Percentiles rank a stretch among this genome's conserved stretches.
Evolutionary conservation across 1,139 yeast species (phyloP).

Genomic region (Saccharomyces hybrid): DNA sequence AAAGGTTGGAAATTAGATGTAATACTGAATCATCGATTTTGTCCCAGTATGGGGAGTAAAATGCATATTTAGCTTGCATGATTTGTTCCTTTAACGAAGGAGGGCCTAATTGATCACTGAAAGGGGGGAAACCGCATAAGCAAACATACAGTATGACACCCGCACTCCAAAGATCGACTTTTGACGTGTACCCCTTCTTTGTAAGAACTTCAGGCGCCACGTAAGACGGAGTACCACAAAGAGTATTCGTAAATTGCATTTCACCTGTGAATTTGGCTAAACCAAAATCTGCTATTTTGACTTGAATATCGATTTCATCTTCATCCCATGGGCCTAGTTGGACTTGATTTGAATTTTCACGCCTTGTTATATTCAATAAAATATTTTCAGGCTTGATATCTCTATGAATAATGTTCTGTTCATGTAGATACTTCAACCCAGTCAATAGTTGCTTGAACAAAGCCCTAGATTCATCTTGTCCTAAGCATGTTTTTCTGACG

Average conservation of each 20-base stretch:
- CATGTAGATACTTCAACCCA: conserved; percentile 58
- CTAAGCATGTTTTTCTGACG: conserved; percentile 50
- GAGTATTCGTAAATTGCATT: conserved; percentile 61
- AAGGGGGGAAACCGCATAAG: conserved; percentile 79
- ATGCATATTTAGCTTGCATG: conserved; percentile 56
- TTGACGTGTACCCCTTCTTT: conserved; percentile 55
- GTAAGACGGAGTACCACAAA: conserved; percentile 80
- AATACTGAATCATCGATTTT: conserved; percentile 54
- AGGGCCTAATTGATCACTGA: conserved; percentile 74
- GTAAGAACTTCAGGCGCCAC: conserved; percentile 72
- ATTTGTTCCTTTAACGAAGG: conserved; percentile 74
- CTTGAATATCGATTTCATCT: conserved; percentile 53
- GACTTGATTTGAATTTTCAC: conserved; percentile 33
- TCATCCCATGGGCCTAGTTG: conserved; percentile 70
- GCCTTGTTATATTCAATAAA: conserved; percentile 50
- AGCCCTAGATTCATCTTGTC: conserved; percentile 56
- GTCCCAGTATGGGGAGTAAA: conserved; percentile 78
- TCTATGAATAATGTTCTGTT: conserved; percentile 59
- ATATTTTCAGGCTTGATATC: conserved; percentile 78
- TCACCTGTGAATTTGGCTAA: conserved; percentile 76
- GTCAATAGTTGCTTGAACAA: conserved; percentile 53
- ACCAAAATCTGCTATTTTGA: conserved; percentile 78
- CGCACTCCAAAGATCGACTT: conserved; percentile 74
- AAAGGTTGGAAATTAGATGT: conserved; percentile 55
- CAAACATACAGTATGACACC: conserved; percentile 73